Conservation (phyloP, 139 green algal species). For the Pedinophyceae sp. region DNA sequence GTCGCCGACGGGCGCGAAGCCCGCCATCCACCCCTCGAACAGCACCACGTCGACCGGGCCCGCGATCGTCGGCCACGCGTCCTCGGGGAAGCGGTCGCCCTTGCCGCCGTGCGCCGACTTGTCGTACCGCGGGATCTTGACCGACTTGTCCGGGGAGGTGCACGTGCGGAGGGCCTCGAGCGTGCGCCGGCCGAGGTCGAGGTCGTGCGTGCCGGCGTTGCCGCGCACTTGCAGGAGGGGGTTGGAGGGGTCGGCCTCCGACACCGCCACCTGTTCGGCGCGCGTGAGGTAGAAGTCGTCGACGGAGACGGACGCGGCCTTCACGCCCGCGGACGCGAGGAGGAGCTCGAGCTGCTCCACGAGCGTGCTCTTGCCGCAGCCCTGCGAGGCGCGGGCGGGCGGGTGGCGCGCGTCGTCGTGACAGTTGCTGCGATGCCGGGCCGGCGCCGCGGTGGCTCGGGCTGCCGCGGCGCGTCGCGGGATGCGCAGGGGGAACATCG, state of each 20-base stretch:
- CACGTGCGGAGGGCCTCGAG: slow-evolving; percentile 25
- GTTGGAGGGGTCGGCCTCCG: slow-evolving; percentile 36
- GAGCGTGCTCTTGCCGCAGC: slow-evolving; percentile 93
- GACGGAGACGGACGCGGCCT: slow-evolving; percentile 66
- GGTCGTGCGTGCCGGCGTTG: slow-evolving; percentile 88
- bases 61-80: slow-evolving; percentile 38
- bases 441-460: too few species aligned
- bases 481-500: too few species aligned
- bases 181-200: slow-evolving; percentile 59
- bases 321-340: slow-evolving; percentile 37
- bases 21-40: slow-evolving; percentile 98
- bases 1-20: slow-evolving; percentile 41
- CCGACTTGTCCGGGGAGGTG: slow-evolving; percentile 1
- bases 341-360: slow-evolving; percentile 73
- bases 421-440: too few species aligned
- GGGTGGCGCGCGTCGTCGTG: not conserved
- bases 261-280: slow-evolving; percentile 23
- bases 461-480: too few species aligned
- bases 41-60: slow-evolving; percentile 75
- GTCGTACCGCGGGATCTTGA: slow-evolving; percentile 61
- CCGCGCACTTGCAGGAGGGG: slow-evolving; percentile 69
- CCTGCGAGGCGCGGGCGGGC: slow-evolving; percentile 31
- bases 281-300: slow-evolving; percentile 95
- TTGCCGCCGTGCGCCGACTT: slow-evolving; percentile 63
- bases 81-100: slow-evolving; percentile 54